Conservation (phyloP, 192 early-diverging fungal genomes). For the Coemansia sp. region DNA sequence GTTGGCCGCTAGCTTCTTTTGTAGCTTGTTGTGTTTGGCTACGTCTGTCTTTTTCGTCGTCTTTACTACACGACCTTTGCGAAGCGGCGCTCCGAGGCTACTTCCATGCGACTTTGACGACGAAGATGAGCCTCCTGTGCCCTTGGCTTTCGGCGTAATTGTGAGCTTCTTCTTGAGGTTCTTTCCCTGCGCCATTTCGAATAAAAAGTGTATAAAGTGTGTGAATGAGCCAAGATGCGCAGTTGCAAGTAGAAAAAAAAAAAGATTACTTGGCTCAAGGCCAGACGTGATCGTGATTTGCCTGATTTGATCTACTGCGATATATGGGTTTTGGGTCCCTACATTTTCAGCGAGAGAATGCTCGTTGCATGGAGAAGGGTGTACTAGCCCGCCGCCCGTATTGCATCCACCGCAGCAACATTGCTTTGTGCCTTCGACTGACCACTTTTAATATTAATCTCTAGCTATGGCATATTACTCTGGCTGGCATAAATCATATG, state of each 20-base stretch:
- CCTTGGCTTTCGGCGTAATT: constrained; percentile 18
- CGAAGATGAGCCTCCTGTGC: neutral
- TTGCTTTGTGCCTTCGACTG: neutral
- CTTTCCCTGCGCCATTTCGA: constrained; percentile 43
- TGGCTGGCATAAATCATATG: neutral
- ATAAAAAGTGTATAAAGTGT: neutral
- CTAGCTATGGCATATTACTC: neutral
- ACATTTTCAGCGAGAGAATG: neutral
- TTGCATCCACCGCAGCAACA: neutral
- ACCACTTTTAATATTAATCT: neutral
- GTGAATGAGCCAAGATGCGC: neutral
- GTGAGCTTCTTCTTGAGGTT: constrained; percentile 35
- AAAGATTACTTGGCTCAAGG: neutral
- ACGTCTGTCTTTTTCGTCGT: constrained; percentile 33
- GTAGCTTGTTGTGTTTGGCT: constrained; percentile 31
- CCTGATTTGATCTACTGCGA: neutral
- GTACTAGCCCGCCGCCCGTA: neutral
- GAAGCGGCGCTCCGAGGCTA: constrained; percentile 1
- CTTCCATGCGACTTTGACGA: neutral
- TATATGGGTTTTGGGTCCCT: neutral
- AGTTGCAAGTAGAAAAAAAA: neutral
- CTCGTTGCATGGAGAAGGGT: neutral
- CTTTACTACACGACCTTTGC: constrained; percentile 43
- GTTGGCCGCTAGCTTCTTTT: constrained; percentile 42
- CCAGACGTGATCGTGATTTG: neutral